Evolutionary conservation across 768 basidiomycete genomes (phyloP).

Genomic region (Boletus pseudo-olivaceus): DNA sequence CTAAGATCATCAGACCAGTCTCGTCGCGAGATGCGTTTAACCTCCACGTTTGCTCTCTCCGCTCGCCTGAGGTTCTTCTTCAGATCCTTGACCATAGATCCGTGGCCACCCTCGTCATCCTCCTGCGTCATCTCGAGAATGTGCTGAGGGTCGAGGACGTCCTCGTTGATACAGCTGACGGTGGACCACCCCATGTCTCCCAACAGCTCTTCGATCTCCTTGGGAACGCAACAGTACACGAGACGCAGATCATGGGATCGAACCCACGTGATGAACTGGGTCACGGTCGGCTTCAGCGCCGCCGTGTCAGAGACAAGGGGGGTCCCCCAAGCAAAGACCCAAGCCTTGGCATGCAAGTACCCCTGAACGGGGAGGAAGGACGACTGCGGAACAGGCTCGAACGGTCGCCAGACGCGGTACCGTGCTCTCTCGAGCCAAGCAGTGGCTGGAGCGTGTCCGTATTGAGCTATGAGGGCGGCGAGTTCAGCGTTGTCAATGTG

Average conservation of each 20-base stretch:
- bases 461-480: constrained; percentile 54
- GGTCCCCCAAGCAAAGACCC: constrained; percentile 62
- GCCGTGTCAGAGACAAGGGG: constrained; percentile 48
- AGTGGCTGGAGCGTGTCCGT: constrained; percentile 67
- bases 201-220: constrained; percentile 49
- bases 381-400: constrained; percentile 26
- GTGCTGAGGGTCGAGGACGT: constrained; percentile 49
- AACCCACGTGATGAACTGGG: constrained; percentile 45
- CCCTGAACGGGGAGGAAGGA: constrained; percentile 52
- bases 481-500: constrained; percentile 25
- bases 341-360: constrained; percentile 50
- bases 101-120: constrained; percentile 35
- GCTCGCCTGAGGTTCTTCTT: constrained; percentile 61
- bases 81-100: constrained; percentile 49
- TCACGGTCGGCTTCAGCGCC: constrained; percentile 32
- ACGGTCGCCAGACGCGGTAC: constrained; percentile 46
- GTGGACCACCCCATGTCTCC: constrained; percentile 54
- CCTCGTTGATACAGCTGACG: constrained; percentile 62
- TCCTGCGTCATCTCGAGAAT: constrained; percentile 39
- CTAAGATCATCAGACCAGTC: constrained; percentile 43
- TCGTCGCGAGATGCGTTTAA: constrained; percentile 37
- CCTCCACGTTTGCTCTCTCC: constrained; percentile 49
- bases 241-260: constrained; percentile 45
- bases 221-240: constrained; percentile 60
- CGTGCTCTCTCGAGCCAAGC: constrained; percentile 66